A percentile compares a stretch with the other conserved stretches of the same genome.
Conservation (phyloP, 805 yeast genomes). For the Wickerhamomyces rabaulensis region DNA sequence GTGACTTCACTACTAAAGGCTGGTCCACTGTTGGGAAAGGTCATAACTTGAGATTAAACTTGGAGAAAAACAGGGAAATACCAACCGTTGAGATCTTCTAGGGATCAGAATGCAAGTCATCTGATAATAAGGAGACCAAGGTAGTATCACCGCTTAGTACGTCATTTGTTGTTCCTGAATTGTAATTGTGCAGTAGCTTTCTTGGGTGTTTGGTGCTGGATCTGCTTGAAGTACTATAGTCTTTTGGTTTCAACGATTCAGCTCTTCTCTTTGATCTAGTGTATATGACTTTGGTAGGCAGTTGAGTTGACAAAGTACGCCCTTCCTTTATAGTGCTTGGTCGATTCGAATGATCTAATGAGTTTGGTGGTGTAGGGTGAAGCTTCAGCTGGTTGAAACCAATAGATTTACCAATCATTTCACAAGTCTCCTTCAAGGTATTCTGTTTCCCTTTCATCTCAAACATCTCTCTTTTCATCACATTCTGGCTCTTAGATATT, state of each 20-base stretch:
- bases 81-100: constrained; percentile 3
- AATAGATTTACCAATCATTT: background rate
- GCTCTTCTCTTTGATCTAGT: background rate
- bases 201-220: background rate
- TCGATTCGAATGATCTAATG: background rate
- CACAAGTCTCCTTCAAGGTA: background rate
- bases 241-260: background rate
- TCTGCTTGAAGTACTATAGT: background rate
- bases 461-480: background rate
- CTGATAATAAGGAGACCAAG: constrained; percentile 9
- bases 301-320: background rate
- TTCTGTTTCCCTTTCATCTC: background rate
- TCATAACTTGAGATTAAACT: constrained; percentile 13
- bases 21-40: constrained; percentile 11
- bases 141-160: background rate
- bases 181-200: background rate
- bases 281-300: background rate
- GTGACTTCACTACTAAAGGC: constrained; percentile 31
- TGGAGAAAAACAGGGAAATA: constrained; percentile 15
- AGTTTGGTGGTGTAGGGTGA: background rate
- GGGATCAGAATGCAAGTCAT: constrained; percentile 3
- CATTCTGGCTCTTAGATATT: background rate
- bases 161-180: too few relatives aligned
- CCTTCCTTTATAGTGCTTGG: background rate
- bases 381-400: background rate